phyloP scores from a whole-genome alignment of 306 rosid genomes.

The Medicago ruthenica region DNA sequence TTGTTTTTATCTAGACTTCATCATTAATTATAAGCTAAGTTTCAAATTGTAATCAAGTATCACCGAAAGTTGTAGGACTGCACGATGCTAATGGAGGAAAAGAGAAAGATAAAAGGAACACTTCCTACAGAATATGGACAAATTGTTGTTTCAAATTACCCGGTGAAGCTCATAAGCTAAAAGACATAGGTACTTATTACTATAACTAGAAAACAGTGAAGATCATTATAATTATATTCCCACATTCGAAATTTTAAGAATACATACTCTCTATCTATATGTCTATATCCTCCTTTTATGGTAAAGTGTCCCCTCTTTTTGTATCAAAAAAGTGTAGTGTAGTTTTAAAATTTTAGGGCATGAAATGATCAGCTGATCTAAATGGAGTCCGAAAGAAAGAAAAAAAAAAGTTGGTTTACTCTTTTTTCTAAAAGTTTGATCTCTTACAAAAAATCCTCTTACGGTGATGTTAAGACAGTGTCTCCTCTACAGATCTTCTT shows the following conservation, averaged over 20 bases:
- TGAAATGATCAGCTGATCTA: neutral
- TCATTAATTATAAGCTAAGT: constrained; percentile 42
- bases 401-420: neutral
- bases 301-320: neutral
- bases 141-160: constrained; percentile 26
- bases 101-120: constrained; percentile 9
- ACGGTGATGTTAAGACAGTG: too few relatives aligned
- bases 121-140: neutral
- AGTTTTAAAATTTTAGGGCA: neutral
- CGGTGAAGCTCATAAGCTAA: neutral
- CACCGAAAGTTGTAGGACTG: constrained; percentile 63
- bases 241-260: neutral
- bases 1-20: constrained; percentile 25
- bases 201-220: neutral
- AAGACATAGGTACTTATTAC: neutral
- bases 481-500: too few relatives aligned
- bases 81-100: constrained; percentile 22
- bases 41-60: constrained; percentile 58
- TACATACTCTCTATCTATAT: neutral
- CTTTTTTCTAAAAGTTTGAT: too few relatives aligned
- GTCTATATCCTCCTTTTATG: constrained; percentile 10
- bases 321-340: neutral
- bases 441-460: neutral
- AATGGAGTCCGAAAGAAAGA: neutral
- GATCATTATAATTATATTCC: neutral